Percentiles rank a stretch among this genome's conserved stretches.
Evolutionary conservation across 768 basidiomycete species (phyloP).

Genomic region (Suillus subluteus): DNA sequence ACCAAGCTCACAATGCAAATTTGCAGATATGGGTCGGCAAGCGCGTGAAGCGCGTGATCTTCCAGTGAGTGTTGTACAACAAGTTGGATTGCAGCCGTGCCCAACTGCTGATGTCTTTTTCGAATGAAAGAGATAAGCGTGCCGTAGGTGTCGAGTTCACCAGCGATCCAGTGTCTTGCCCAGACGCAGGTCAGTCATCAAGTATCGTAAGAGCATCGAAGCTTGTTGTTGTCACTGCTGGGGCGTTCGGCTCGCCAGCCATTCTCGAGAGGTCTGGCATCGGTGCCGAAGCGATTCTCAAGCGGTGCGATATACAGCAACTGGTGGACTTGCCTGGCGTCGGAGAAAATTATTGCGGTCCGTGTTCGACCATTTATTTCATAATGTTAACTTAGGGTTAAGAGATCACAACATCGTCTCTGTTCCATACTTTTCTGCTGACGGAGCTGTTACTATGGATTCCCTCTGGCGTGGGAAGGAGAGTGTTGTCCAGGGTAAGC

Average conservation of each 20-base stretch:
- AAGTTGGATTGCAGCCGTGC: not conserved
- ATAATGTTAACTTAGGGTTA: not conserved
- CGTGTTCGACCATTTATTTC: not conserved
- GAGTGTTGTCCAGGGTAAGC: constrained; percentile 44
- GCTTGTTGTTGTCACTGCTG: constrained; percentile 36
- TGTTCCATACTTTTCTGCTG: constrained; percentile 41
- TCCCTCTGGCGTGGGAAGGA: constrained; percentile 43
- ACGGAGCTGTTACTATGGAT: constrained; percentile 52
- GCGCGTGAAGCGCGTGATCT: constrained; percentile 18
- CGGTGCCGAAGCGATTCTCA: constrained; percentile 36
- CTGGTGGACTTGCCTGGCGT: constrained; percentile 44
- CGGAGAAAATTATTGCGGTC: constrained; percentile 46
- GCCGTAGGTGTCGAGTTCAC: too few relatives aligned
- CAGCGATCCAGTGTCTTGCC: too few relatives aligned
- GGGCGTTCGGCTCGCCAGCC: constrained; percentile 47
- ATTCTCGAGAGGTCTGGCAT: constrained; percentile 60
- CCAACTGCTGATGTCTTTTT: not conserved
- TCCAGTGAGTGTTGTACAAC: constrained; percentile 33
- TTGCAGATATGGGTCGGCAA: too few relatives aligned
- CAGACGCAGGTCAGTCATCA: too few relatives aligned
- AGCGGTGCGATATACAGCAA: constrained; percentile 29
- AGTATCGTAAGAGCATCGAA: too few relatives aligned
- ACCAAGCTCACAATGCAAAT: too few relatives aligned
- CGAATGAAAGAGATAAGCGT: constrained; percentile 21
- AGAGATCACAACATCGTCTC: constrained; percentile 35